Base-by-base conservation (phyloP, 2,329 filamentous ascomycete species). In the Epichloe sylvatica region DNA sequence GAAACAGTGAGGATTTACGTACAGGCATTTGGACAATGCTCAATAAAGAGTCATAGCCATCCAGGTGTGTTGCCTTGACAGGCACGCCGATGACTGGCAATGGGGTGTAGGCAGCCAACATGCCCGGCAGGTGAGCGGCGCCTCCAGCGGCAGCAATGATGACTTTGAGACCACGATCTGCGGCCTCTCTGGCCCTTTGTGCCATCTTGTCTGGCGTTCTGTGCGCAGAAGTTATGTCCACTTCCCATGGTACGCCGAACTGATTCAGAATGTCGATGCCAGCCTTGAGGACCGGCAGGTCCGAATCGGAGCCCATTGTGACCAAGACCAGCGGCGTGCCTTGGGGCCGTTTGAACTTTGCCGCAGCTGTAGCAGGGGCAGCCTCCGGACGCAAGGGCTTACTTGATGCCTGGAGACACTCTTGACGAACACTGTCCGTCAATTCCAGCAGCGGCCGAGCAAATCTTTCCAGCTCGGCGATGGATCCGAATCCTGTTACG, bases 301-400 rank as follows among this genome's bases (percentile, higher is more conserved):
- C 85, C 9, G 82, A 86, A 67, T 88, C 83, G 1, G 86, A 91
- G 37, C 86, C 87, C 86, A 91, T 91, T 30, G 86, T 88, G 3
- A 92, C 78, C 12, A 84, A 78, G 2, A 92, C 82, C 0, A 86
- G 65, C 0, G 83, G 81, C 43, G 59, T 57, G 37, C 62, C 59
- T 38, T 42, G 37, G 5, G 46, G 30, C 12, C 30, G 38, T 8
- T 35, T 47, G 5, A 12, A 5, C 39, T 43, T 43, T 8, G 33
- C 23, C 19, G 21, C 19, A 9, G 43, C 52, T 0, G 41, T 4
- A 52, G 46, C 19, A 56, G 46, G 36, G 38, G 37, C 45, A 30
- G 38, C 25, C 52, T 46, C 48, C 17, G 63, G 70, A 15, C 66
- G 70, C 41, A 70, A 33, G 3, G 47, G 45, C n/a, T 42, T 45